Evolutionary conservation across 345 rosid species (phyloP), one percentile per base, ranked within the genome.

Genomic region (Odontarrhena argentea): DNA sequence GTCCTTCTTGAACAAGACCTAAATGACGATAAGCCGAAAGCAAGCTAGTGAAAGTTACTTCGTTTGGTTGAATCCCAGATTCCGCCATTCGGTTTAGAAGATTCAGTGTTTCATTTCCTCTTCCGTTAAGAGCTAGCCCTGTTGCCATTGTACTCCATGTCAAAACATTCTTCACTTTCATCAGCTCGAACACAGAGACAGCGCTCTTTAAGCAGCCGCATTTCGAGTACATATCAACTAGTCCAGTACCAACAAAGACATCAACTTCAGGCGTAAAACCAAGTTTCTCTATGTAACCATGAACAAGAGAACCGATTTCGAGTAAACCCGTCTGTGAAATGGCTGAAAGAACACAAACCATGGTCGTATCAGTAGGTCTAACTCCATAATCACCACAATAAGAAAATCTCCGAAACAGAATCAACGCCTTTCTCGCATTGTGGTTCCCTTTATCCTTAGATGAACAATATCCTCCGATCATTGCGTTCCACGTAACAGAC

Each of bases 141-240:
- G 85, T 77, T 2, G 75, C 85, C 84, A 82, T 68, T 32, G 94
- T 82, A 10, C 84, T 83, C 90, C 94, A 87, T 13, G 89, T 85
- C 56, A 82, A 75, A 8, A 80, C 83, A 72, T 82, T 83, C 70
- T 75, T 85, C 12, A 59, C 73, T 56, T 62, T 76, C 90, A 83
- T 85, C 57, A 30, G 57, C 34, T 40, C 47, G 60, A 87, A 87
- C 6, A 76, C 61, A 0, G 47, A 57, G 18, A 65, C 32, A 35
- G 88, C 87, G 8, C 69, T 63, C 14, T 70, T 68, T 4, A 83
- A 67, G 57, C 78, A 77, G 54, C 90, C 90, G 24, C 85, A 85
- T 76, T 87, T 87, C 1, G 85, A 76, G 73, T 87, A 85, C 88
- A 87, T 77, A 67, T 85, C 83, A 2, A 85, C 82, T 32, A 87